Percentiles rank a stretch among this genome's conserved stretches.
Conservation (phyloP, 2,329 filamentous ascomycete genomes). For the Ceratocystis eucalypticola region DNA sequence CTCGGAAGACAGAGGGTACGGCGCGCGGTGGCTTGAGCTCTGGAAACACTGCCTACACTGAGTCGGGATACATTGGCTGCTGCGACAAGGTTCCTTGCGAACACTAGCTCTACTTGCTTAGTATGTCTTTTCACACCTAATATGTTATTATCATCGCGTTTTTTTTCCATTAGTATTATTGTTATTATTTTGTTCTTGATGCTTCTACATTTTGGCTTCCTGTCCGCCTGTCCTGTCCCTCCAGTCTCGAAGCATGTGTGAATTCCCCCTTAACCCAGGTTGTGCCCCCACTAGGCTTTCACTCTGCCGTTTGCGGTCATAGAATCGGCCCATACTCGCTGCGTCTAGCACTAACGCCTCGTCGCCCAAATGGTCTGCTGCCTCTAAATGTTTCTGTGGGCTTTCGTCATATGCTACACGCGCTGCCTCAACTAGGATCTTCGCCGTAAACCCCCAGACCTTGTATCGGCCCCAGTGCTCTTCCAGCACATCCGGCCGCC, state of each 20-base stretch:
- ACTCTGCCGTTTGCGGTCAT: conserved; percentile 24
- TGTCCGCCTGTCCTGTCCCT: conserved; percentile 4
- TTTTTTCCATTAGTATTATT: background rate
- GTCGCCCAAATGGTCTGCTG: conserved; percentile 42
- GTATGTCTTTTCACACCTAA: background rate
- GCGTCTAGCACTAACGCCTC: conserved; percentile 36
- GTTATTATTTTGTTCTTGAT: background rate
- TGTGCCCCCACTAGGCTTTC: background rate
- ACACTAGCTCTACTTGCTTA: background rate
- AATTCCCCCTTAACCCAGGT: background rate
- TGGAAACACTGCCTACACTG: background rate
- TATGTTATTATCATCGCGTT: background rate
- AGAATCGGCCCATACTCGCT: conserved; percentile 33
- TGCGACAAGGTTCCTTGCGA: background rate
- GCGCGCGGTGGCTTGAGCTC: background rate
- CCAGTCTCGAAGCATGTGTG: conserved; percentile 12
- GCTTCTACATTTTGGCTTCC: conserved; percentile 19
- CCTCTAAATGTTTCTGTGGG: conserved; percentile 60
- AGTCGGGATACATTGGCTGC: background rate
- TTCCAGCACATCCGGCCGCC: conserved; percentile 23
- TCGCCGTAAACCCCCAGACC: conserved; percentile 90
- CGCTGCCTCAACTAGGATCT: conserved; percentile 79
- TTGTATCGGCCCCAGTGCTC: conserved; percentile 49
- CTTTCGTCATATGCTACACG: conserved; percentile 68
- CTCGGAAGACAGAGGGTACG: background rate